Conservation (phyloP, 2,329 filamentous ascomycete genomes). For the Colletotrichum horii region DNA sequence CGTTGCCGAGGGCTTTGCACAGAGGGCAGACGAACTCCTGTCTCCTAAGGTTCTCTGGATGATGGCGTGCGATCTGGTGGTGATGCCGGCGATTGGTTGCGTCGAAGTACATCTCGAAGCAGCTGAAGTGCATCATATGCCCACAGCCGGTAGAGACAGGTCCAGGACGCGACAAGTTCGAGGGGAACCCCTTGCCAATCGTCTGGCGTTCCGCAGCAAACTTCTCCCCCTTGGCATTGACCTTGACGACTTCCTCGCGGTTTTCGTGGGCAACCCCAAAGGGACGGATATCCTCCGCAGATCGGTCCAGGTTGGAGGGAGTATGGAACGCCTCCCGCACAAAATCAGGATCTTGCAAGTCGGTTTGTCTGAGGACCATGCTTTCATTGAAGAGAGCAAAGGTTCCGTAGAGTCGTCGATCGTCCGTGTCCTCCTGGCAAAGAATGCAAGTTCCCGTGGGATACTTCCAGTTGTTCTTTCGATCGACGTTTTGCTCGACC, state of each 20-base stretch:
- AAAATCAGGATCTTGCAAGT: slow-evolving; percentile 81
- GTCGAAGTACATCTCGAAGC: slow-evolving; percentile 90
- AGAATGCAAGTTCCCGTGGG: slow-evolving; percentile 92
- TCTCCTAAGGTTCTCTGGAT: slow-evolving; percentile 78
- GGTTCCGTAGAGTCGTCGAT: slow-evolving; percentile 86
- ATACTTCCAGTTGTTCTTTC: slow-evolving; percentile 85
- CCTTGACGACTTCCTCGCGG: slow-evolving; percentile 75
- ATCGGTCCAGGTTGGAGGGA: slow-evolving; percentile 82
- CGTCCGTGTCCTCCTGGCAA: slow-evolving; percentile 95
- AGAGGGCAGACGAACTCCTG: slow-evolving; percentile 96
- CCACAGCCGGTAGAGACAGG: slow-evolving; percentile 91
- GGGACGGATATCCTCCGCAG: slow-evolving; percentile 81
- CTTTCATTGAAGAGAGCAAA: slow-evolving; percentile 91
- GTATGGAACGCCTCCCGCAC: slow-evolving; percentile 82
- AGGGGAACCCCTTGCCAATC: slow-evolving; percentile 87
- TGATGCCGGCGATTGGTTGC: slow-evolving; percentile 84
- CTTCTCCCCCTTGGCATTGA: slow-evolving; percentile 73
- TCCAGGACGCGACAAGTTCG: slow-evolving; percentile 68
- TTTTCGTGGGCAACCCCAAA: slow-evolving; percentile 94
- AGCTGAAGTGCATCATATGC: slow-evolving; percentile 97
- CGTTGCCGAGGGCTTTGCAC: slow-evolving; percentile 95
- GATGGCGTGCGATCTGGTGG: slow-evolving; percentile 92
- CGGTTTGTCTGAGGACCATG: slow-evolving; percentile 84
- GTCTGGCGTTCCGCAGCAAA: slow-evolving; percentile 79
- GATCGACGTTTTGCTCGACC: slow-evolving; percentile 69